A percentile compares a stretch with the other conserved stretches of the same genome.
These are phyloP conservation scores for Scenedesmus sp. DNA, from an alignment of 163 green algal genomes.

Conservation along the genomic window DNA sequence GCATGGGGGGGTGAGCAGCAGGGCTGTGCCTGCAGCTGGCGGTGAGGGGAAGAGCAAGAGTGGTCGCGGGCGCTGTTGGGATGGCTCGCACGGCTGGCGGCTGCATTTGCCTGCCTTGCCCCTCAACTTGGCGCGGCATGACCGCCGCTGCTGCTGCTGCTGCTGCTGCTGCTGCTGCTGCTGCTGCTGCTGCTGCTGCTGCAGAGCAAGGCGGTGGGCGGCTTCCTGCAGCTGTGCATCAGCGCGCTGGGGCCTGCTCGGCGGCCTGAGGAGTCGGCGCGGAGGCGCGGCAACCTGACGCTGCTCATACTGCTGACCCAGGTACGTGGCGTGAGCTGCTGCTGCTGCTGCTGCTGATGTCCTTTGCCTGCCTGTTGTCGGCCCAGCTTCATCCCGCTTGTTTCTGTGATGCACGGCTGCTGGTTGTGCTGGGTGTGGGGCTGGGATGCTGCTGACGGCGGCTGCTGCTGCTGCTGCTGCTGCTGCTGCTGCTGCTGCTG, in stretches of 20 bases:
- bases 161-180: conserved; percentile 22
- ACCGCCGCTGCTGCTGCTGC: not conserved
- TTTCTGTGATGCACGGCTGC: not conserved
- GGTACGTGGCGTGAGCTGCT: conserved; percentile 28
- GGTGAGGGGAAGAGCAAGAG: too few species aligned
- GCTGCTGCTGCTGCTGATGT: not conserved
- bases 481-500: not conserved
- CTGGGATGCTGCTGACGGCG: not conserved
- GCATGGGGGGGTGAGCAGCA: too few species aligned
- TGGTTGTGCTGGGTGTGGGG: too few species aligned
- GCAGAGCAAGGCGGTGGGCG: conserved; percentile 47
- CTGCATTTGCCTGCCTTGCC: too few species aligned
- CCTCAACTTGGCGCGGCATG: too few species aligned
- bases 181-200: conserved; percentile 24
- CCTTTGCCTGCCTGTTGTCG: not conserved
- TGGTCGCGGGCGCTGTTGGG: too few species aligned
- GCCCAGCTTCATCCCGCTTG: not conserved
- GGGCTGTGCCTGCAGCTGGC: too few species aligned
- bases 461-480: not conserved
- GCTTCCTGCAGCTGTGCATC: conserved; percentile 50
- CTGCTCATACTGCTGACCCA: conserved; percentile 45
- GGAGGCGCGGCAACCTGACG: conserved; percentile 30
- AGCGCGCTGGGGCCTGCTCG: not conserved
- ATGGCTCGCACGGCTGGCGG: too few species aligned
- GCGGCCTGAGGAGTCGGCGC: conserved; percentile 26